Evolutionary conservation across 2,329 filamentous ascomycete species (phyloP), one percentile per base, ranked within the genome.

Genomic region (Colletotrichum sp.): DNA sequence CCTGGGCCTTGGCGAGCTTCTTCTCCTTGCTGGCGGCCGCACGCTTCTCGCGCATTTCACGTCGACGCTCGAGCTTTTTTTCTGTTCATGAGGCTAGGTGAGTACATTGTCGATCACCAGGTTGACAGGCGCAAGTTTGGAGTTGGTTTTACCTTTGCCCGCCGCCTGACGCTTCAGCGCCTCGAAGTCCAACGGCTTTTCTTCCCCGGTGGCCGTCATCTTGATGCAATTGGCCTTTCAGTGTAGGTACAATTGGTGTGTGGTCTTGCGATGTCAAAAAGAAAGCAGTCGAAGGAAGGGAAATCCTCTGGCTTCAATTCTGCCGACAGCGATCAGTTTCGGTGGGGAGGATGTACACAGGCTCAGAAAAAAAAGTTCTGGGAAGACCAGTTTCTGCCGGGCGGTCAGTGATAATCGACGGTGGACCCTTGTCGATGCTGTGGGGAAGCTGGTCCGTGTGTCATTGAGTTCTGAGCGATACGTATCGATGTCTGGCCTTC

Each of bases 11-110:
- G 71, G 76, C 76, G 22, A 79, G 78, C 16, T 82, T 84, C 79
- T 86, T 87, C 75, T 82, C 83, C 74, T 83, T 84, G 65, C 86
- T 81, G 59, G 75, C 75, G 70, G 80, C 81, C 68, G 81, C 76
- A 77, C 81, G 80, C 52, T 70, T 59, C 44, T 78, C 36, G 67
- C 81, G 80, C 70, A 80, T 79, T 44, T 82, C 79, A 68, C 82
- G 75, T 68, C 82, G 74, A 71, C 77, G 76, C 74, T 80, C 78
- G 61, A 79, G 59, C 65, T 80, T 82, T 8, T 79, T 80, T 77
- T 82, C 83, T 85, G 70, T 63, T n/a, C 55, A 32, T 28, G 5
- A 5, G 12, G 3, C 39, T n/a, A 19, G 22, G n/a, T 69, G 6
- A 69, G 55, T 16, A 48, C n/a, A 22, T 22, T 22, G 3, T 39